A percentile compares a stretch with the other conserved stretches of the same genome.
These are phyloP conservation scores for Abelmoschus esculentus DNA, from an alignment of 345 rosid genomes.

Conservation along the genomic window DNA sequence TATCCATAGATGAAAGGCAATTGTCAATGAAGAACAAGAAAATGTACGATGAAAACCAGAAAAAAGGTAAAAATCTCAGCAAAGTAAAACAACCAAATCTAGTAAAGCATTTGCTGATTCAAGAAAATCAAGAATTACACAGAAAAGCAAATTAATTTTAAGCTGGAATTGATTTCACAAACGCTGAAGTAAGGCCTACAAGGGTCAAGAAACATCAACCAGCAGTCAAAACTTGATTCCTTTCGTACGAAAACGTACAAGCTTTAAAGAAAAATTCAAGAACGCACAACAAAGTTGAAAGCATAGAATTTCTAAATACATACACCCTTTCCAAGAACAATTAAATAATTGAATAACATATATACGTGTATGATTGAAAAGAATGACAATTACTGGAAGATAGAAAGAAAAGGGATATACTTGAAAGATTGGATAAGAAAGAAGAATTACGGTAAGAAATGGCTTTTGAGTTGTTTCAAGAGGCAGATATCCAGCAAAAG, in stretches of 20 bases:
- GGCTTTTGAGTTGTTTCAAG: conserved; percentile 1
- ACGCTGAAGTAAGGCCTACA: not conserved
- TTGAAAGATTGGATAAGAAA: conserved; percentile 1
- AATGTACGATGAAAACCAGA: no score
- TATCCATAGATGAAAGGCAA: no score
- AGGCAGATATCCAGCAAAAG: not conserved
- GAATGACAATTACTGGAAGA: not conserved
- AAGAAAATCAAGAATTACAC: not conserved
- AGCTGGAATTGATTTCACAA: not conserved
- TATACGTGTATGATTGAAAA: not conserved
- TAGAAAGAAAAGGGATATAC: not conserved
- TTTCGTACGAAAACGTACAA: not conserved
- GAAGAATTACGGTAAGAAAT: not conserved
- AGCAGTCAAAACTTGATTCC: not conserved
- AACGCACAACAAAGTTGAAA: conserved; percentile 3
- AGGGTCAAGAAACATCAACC: not conserved
- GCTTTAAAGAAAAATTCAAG: conserved; percentile 4
- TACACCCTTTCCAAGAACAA: not conserved
- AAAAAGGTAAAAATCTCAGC: no score
- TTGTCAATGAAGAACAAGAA: no score
- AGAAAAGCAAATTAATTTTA: not conserved
- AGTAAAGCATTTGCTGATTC: not conserved
- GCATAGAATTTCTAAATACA: not conserved
- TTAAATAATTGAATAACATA: not conserved
- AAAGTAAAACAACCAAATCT: not conserved